These are phyloP conservation scores for Zymoseptoria tritici DNA, from an alignment of 2,329 filamentous ascomycete genomes.

Conservation along the genomic window DNA sequence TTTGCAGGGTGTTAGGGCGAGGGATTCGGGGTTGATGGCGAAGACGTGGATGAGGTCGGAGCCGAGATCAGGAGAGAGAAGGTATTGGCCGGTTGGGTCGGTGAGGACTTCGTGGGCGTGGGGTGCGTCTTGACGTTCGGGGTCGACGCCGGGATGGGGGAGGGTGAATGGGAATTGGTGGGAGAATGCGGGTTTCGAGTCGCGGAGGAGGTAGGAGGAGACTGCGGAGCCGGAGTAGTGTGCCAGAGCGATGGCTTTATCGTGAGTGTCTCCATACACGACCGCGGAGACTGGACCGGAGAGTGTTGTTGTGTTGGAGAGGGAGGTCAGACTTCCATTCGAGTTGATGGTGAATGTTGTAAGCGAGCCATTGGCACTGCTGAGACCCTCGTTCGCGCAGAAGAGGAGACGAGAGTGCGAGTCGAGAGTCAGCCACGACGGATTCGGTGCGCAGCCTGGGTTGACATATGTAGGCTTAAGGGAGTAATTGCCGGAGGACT, in stretches of 20 bases:
- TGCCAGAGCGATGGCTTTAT: slow-evolving; percentile 34
- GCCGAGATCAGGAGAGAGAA: slow-evolving; percentile 33
- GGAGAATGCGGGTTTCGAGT: slow-evolving; percentile 28
- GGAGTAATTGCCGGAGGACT: slow-evolving; percentile 25
- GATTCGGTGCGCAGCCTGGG: slow-evolving; percentile 45
- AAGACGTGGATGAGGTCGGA: slow-evolving; percentile 32
- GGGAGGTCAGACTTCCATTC: slow-evolving; percentile 34
- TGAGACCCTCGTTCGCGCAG: slow-evolving; percentile 54
- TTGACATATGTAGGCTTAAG: slow-evolving; percentile 41
- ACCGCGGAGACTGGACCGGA: slow-evolving; percentile 35
- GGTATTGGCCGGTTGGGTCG: slow-evolving; percentile 33
- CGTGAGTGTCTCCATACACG: slow-evolving; percentile 34
- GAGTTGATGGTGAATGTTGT: slow-evolving; percentile 31
- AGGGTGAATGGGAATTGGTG: slow-evolving; percentile 27
- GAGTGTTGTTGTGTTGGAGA: slow-evolving; percentile 30
- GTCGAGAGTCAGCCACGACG: slow-evolving; percentile 56
- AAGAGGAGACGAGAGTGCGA: slow-evolving; percentile 45
- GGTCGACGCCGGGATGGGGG: slow-evolving; percentile 22
- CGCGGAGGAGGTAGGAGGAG: slow-evolving; percentile 43
- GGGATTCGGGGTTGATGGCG: slow-evolving; percentile 19
- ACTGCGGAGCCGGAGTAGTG: slow-evolving; percentile 36
- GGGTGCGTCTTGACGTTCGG: slow-evolving; percentile 29
- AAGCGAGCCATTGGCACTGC: slow-evolving; percentile 43
- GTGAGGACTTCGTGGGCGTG: slow-evolving; percentile 32
- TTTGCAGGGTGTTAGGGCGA: slow-evolving; percentile 20